These are phyloP conservation scores for Leccinellum albellum DNA, from an alignment of 768 basidiomycete species.

Conservation along the genomic window DNA sequence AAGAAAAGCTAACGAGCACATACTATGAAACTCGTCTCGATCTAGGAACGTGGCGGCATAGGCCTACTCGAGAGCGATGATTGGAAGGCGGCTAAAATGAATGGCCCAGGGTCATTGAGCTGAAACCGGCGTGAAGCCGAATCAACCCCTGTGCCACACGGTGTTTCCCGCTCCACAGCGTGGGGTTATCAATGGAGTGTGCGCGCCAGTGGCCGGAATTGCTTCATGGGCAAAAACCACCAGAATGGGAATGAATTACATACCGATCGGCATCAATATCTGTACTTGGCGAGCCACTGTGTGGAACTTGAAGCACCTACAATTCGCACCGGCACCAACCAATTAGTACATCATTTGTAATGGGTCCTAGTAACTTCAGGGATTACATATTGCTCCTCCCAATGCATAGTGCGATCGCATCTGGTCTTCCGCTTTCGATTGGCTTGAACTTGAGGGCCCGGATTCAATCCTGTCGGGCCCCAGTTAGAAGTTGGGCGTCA, in stretches of 20 bases:
- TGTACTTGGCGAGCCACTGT: not conserved
- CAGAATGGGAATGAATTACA: not conserved
- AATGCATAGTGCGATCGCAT: not conserved
- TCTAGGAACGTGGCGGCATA: not conserved
- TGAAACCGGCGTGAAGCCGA: not conserved
- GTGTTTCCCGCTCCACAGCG: not conserved
- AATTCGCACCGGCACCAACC: too few species aligned
- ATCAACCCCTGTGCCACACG: not conserved
- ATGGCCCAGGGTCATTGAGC: not conserved
- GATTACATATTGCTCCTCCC: not conserved
- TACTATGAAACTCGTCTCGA: not conserved
- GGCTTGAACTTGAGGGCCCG: not conserved
- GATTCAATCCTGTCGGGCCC: not conserved
- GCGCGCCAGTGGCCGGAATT: not conserved
- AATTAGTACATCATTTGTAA: not conserved
- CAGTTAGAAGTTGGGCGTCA: not conserved
- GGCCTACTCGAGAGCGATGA: not conserved
- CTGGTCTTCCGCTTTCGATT: not conserved
- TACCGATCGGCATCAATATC: not conserved
- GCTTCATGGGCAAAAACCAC: not conserved
- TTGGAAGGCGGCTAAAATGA: not conserved
- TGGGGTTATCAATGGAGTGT: not conserved
- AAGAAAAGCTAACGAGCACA: not conserved
- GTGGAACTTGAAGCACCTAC: too few species aligned
- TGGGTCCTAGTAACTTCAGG: not conserved